phyloP scores from a whole-genome alignment of 164 flowering plant genomes.

The Nelumbo lutea region DNA sequence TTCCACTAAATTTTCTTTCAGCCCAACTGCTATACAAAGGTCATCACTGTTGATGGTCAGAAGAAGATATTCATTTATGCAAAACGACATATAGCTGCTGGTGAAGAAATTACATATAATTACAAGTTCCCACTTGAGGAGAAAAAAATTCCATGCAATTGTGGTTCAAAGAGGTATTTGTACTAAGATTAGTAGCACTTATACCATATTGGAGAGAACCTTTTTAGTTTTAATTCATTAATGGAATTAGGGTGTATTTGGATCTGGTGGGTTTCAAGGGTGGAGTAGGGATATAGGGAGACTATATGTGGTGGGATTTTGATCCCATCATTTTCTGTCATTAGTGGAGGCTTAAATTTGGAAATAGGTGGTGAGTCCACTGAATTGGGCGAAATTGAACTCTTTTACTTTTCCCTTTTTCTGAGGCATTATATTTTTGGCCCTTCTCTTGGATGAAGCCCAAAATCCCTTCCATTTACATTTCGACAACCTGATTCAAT shows the following conservation, averaged over 20 bases:
- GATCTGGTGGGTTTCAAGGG: background rate
- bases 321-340: too few relatives aligned
- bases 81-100: conserved; percentile 76
- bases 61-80: conserved; percentile 96
- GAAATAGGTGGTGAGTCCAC: too few relatives aligned
- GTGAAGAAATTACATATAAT: conserved; percentile 95
- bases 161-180: conserved; percentile 79
- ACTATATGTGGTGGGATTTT: too few relatives aligned
- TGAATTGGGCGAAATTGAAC: too few relatives aligned
- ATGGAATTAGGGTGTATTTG: background rate
- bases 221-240: background rate
- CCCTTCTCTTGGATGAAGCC: too few relatives aligned
- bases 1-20: conserved; percentile 24
- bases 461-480: too few relatives aligned
- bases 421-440: too few relatives aligned
- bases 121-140: conserved; percentile 98
- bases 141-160: conserved; percentile 94
- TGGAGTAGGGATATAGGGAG: too few relatives aligned
- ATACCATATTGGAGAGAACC: too few relatives aligned
- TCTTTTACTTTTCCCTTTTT: too few relatives aligned
- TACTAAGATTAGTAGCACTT: background rate
- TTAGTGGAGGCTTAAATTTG: too few relatives aligned
- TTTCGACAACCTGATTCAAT: too few relatives aligned
- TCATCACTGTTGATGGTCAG: conserved; percentile 87
- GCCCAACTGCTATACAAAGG: conserved; percentile 99